Percentiles rank a stretch among this genome's conserved stretches.
These are phyloP conservation scores for Vitis rupestris DNA, from an alignment of 164 flowering plant genomes.

Conservation along the genomic window DNA sequence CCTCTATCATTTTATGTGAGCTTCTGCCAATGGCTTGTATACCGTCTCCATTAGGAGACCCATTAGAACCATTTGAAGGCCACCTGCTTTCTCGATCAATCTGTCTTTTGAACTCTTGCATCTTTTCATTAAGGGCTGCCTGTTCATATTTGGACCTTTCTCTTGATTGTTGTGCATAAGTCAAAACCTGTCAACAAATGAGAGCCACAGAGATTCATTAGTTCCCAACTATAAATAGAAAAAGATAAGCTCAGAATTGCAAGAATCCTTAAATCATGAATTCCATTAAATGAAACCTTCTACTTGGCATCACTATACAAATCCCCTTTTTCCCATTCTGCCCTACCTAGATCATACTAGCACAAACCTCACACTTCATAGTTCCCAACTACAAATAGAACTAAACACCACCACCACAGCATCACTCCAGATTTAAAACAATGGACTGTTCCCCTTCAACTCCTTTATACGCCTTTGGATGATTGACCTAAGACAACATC, in stretches of 20 bases:
- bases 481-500: too few relatives aligned
- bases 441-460: too few relatives aligned
- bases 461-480: too few relatives aligned
- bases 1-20: slow-evolving; percentile 62
- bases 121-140: slow-evolving; percentile 86
- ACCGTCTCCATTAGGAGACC: slow-evolving; percentile 70
- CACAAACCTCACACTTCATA: too few relatives aligned
- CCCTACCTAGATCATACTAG: too few relatives aligned
- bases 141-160: slow-evolving; percentile 92
- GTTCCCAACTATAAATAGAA: background rate
- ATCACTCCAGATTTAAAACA: too few relatives aligned
- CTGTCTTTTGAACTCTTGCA: slow-evolving; percentile 91
- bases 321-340: too few relatives aligned
- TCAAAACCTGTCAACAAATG: slow-evolving; percentile 65
- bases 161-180: slow-evolving; percentile 91
- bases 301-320: too few relatives aligned
- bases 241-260: background rate
- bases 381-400: too few relatives aligned
- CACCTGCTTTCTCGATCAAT: slow-evolving; percentile 77
- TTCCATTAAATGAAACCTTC: background rate
- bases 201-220: background rate
- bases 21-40: slow-evolving; percentile 59
- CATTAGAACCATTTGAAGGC: slow-evolving; percentile 60
- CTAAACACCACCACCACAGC: too few relatives aligned
- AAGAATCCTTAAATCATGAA: slow-evolving; percentile 4